These are phyloP conservation scores for Cladosporium sp. DNA, from an alignment of 2,329 filamentous ascomycete genomes.

Conservation along the genomic window DNA sequence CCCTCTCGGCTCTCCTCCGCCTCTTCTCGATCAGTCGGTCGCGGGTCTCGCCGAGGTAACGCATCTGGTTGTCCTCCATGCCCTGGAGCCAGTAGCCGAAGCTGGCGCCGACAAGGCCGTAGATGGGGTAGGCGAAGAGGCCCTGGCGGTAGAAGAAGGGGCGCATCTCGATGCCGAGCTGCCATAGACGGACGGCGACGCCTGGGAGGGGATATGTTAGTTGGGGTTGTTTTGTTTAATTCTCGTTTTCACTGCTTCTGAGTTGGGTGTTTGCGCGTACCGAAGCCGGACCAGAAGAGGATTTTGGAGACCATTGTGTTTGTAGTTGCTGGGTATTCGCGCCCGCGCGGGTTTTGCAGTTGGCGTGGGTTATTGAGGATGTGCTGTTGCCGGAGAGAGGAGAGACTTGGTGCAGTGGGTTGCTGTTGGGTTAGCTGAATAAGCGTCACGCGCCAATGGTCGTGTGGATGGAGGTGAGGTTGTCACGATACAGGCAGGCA, in stretches of 20 bases:
- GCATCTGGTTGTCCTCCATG: constrained; percentile 80
- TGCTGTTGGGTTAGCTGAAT: constrained; percentile 15
- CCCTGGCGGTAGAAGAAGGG: constrained; percentile 84
- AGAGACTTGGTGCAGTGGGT: background rate
- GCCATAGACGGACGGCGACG: constrained; percentile 89
- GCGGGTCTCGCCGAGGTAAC: constrained; percentile 76
- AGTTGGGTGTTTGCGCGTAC: constrained; percentile 52
- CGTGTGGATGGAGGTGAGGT: constrained; percentile 20
- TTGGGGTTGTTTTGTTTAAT: constrained; percentile 10
- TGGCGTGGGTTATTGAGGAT: background rate
- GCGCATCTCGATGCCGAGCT: constrained; percentile 97
- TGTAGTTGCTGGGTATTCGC: constrained; percentile 16
- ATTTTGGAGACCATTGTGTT: constrained; percentile 57
- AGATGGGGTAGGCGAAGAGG: constrained; percentile 90
- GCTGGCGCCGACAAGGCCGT: constrained; percentile 79
- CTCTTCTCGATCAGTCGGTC: constrained; percentile 84
- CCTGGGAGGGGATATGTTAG: constrained; percentile 56
- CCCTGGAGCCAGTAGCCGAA: constrained; percentile 98
- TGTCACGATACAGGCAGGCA: background rate
- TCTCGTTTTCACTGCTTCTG: background rate
- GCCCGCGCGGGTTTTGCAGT: constrained; percentile 19
- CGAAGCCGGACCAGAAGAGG: constrained; percentile 88
- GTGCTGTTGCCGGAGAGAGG: background rate
- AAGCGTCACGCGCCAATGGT: constrained; percentile 21
- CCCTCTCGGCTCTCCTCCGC: constrained; percentile 70